Evolutionary conservation across 106 monocot species (phyloP).

Genomic region (Narthecium ossifragum): DNA sequence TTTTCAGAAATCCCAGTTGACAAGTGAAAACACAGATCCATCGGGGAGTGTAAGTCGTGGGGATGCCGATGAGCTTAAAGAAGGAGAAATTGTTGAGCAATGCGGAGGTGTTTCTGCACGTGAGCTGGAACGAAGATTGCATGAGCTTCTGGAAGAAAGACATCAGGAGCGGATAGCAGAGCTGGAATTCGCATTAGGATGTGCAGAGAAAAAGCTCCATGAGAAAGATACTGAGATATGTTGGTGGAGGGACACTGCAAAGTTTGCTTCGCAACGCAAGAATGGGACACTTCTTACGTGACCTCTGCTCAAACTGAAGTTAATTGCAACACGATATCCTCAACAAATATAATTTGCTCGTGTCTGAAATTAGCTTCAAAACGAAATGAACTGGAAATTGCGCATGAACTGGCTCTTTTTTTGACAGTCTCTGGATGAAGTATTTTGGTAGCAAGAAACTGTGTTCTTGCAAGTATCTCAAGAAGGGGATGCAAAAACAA

Average conservation of each 20-base stretch:
- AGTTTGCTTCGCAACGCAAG: conserved; percentile 34
- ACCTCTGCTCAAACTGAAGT: too few relatives aligned
- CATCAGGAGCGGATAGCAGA: conserved; percentile 65
- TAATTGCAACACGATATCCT: too few relatives aligned
- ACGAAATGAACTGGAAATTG: too few relatives aligned
- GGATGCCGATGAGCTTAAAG: conserved; percentile 11
- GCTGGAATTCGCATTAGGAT: conserved; percentile 53
- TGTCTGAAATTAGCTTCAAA: too few relatives aligned
- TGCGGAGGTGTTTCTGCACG: conserved; percentile 43
- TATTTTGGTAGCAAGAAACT: too few relatives aligned
- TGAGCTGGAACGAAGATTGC: conserved; percentile 63
- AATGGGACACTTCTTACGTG: conserved; percentile 22
- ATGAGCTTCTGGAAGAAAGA: conserved; percentile 57
- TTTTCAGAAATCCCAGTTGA: conserved; percentile 16
- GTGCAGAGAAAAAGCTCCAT: conserved; percentile 30
- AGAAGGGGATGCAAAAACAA: too few relatives aligned
- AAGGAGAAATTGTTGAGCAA: conserved; percentile 12
- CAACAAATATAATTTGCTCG: too few relatives aligned
- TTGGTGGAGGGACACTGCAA: conserved; percentile 72
- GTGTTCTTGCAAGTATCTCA: too few relatives aligned
- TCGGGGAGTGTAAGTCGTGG: conserved; percentile 1
- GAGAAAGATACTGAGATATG: conserved; percentile 61
- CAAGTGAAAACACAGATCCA: too few relatives aligned
- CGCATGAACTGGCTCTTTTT: too few relatives aligned
- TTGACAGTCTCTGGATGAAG: too few relatives aligned